Evolutionary conservation across 805 yeast species (phyloP), one percentile per base, ranked within the genome.

Genomic region (Yarrowia hollandica): DNA sequence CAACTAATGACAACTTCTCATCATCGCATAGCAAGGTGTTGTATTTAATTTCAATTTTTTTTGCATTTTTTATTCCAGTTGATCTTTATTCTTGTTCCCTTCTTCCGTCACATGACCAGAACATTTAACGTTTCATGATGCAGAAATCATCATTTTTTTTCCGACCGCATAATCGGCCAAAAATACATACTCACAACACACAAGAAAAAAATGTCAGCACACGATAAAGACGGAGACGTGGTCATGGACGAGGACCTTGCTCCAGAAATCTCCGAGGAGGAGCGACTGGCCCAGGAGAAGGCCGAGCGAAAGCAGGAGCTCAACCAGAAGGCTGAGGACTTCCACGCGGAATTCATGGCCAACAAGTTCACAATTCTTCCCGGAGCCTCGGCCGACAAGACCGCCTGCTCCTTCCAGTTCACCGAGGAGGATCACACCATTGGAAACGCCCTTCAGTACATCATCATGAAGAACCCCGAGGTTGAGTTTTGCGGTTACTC

Each of bases 401-500:
- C 92, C 39, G 90, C 96, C 23, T 97, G 96, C 0, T 89, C 97
- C 5, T 94, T 94, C 76, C 96, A 92, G 73, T 86, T 94, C 62
- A 71, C 82, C 28, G 94, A 90, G 65, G 99, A 94, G 73, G 99
- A 94, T 74, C 99, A 94, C 71, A 94, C 99, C 1, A 75, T 94
- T 54, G 99, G 99, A 21, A 94, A 94, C 69, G 87, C 98, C 5
- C 80, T 94, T 57, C 84, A 97, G 71, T 91, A 90, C 73, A 84
- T 92, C 71, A 90, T 94, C 66, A 90, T 94, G 96, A 91, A 92
- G 75, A 94, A 94, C 69, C 97, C 97, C 34, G 96, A 90, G 64
- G 99, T 94, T 22, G 99, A 94, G 70, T 94, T 94, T 72, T 92
- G 98, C 70, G 99, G 99, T 60, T 94, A 94, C 75, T 90, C 97